Evolutionary conservation across 1,284 basidiomycete species (phyloP), one percentile per base, ranked within the genome.

Genomic region (Puccinia polysora): DNA sequence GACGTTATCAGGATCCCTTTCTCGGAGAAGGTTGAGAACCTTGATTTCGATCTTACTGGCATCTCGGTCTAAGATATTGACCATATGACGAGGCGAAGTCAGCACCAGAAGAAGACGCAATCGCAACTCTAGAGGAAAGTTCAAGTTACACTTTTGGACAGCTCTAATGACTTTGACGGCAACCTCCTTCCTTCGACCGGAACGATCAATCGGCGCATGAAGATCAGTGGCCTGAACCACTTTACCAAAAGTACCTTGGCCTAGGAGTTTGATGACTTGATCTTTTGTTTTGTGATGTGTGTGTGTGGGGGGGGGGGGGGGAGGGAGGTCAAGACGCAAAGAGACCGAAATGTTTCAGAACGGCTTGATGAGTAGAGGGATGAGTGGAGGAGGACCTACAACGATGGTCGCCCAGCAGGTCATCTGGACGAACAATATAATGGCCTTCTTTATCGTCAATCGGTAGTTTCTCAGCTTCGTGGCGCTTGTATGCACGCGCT

Each of bases 91-190:
- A n/a, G n/a, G n/a, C n/a, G n/a, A n/a, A n/a, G n/a, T n/a, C n/a
- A n/a, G n/a, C n/a, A n/a, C n/a, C n/a, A n/a, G n/a, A n/a, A n/a
- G n/a, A n/a, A n/a, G n/a, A n/a, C n/a, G n/a, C n/a, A n/a, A n/a
- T n/a, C n/a, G n/a, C n/a, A n/a, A n/a, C n/a, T n/a, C n/a, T n/a
- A n/a, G n/a, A n/a, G n/a, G n/a, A n/a, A n/a, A n/a, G n/a, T n/a
- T n/a, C 15, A 10, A 60, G 12, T 63, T 5, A 63, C 68, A 96
- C 82, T 97, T 96, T 73, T 90, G 92, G 56, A 97, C 91, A 38
- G 91, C 90, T 62, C 93, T 87, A 77, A 99, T 99, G 75, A 99
- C 94, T 85, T 99, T 99, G 84, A 99, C 93, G 50, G 96, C 96
- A 28, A 98, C 95, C 78, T 87, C 85, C 76, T 83, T 84, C 34